Percentiles rank a stretch among this genome's conserved stretches.
phyloP scores from a whole-genome alignment of 176 grass and related monocot genomes.

The Luzula sylvatica region DNA sequence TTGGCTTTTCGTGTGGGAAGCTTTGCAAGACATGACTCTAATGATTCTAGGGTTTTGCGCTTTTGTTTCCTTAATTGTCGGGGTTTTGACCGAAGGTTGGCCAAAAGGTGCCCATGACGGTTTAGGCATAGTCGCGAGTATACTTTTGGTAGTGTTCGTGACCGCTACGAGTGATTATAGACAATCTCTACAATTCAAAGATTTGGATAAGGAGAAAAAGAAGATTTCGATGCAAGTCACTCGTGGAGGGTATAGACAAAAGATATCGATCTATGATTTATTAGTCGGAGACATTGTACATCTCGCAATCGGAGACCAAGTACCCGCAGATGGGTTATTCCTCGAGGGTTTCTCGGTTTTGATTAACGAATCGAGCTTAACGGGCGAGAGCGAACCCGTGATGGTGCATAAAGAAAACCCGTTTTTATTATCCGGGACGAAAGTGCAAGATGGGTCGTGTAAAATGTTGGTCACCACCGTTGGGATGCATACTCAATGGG shows the following conservation, averaged over 20 bases:
- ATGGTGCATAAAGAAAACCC: conserved; percentile 65
- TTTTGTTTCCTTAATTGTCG: conserved; percentile 59
- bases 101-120: conserved; percentile 89
- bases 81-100: conserved; percentile 84
- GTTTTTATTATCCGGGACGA: conserved; percentile 85
- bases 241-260: conserved; percentile 59
- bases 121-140: conserved; percentile 81
- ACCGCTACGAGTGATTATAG: conserved; percentile 86
- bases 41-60: conserved; percentile 70
- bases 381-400: conserved; percentile 86
- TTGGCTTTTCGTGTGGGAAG: conserved; percentile 89
- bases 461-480: conserved; percentile 87
- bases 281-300: conserved; percentile 81
- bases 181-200: conserved; percentile 89
- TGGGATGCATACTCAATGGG: conserved; percentile 93
- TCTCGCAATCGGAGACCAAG: conserved; percentile 82
- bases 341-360: conserved; percentile 70
- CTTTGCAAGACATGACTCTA: conserved; percentile 92
- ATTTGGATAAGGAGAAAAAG: conserved; percentile 96
- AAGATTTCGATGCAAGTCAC: conserved; percentile 86
- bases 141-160: conserved; percentile 80
- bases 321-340: conserved; percentile 81
- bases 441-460: conserved; percentile 90
- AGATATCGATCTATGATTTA: conserved; percentile 77
- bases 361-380: conserved; percentile 90